A percentile compares a stretch with the other conserved stretches of the same genome.
phyloP scores from a whole-genome alignment of 164 flowering plant genomes.

The Cinnamomum micranthum region DNA sequence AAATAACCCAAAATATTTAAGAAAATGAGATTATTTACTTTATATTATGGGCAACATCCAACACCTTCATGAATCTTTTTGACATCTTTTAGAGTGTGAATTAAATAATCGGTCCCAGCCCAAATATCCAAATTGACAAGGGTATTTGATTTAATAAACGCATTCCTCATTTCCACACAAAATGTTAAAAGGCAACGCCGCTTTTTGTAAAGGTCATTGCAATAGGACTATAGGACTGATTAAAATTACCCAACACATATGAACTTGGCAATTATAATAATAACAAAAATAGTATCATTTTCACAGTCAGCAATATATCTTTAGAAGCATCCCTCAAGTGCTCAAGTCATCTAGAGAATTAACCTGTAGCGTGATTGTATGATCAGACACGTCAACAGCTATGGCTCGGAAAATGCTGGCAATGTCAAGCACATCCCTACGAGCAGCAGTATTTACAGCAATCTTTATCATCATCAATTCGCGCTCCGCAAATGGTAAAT shows the following conservation, averaged over 20 bases:
- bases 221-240: no score
- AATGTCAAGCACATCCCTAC: conserved; percentile 91
- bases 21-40: not conserved
- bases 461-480: conserved; percentile 93
- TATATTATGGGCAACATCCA: not conserved
- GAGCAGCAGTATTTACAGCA: conserved; percentile 82
- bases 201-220: no score
- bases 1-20: no score
- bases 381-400: conserved; percentile 97
- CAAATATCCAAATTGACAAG: not conserved
- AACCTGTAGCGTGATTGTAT: conserved; percentile 92
- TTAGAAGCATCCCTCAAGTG: not conserved
- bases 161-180: no score
- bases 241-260: no score
- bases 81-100: not conserved
- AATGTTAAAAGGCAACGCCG: no score
- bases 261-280: no score
- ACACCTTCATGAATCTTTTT: not conserved
- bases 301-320: not conserved
- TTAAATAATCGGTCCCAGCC: not conserved
- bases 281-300: not conserved
- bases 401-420: conserved; percentile 90
- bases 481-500: conserved; percentile 90
- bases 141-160: not conserved
- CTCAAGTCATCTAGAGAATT: not conserved